Percentiles rank a stretch among this genome's conserved stretches.
Evolutionary conservation across 2,329 filamentous ascomycete species (phyloP).

Genomic region (Xylariaceae sp.): DNA sequence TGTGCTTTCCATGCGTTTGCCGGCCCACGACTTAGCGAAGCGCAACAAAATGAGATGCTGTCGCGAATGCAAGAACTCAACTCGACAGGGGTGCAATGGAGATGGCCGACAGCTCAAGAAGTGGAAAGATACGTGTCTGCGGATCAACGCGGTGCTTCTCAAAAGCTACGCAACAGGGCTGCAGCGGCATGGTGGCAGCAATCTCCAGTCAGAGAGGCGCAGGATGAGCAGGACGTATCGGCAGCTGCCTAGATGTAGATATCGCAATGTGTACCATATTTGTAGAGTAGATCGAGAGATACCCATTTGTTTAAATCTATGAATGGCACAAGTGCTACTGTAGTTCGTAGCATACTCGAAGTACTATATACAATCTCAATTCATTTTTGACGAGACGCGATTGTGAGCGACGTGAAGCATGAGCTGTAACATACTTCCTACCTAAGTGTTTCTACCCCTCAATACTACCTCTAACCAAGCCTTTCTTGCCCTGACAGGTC

Average conservation of each 20-base stretch:
- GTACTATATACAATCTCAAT: no score
- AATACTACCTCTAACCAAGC: no score
- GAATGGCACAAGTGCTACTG: no score
- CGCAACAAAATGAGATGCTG: constrained; percentile 14
- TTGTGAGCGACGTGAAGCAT: no score
- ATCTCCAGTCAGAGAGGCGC: not conserved
- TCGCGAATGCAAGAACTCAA: constrained; percentile 14
- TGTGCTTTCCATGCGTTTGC: constrained; percentile 47
- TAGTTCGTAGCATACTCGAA: no score
- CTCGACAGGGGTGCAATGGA: constrained; percentile 15
- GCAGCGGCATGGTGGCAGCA: not conserved
- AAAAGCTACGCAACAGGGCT: constrained; percentile 9
- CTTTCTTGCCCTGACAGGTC: no score
- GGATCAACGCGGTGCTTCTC: constrained; percentile 16
- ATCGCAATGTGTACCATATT: not conserved
- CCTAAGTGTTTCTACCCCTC: no score
- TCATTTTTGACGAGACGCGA: no score
- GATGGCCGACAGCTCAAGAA: constrained; percentile 26
- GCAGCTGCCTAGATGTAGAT: not conserved
- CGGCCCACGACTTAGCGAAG: constrained; percentile 34
- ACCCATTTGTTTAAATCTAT: no score
- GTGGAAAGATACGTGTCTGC: constrained; percentile 20
- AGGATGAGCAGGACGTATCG: not conserved
- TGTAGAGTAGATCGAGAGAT: no score
- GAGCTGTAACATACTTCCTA: no score